Evolutionary conservation across 2,329 filamentous ascomycete species (phyloP), one percentile per base, ranked within the genome.

Genomic region (Moelleriella libera): DNA sequence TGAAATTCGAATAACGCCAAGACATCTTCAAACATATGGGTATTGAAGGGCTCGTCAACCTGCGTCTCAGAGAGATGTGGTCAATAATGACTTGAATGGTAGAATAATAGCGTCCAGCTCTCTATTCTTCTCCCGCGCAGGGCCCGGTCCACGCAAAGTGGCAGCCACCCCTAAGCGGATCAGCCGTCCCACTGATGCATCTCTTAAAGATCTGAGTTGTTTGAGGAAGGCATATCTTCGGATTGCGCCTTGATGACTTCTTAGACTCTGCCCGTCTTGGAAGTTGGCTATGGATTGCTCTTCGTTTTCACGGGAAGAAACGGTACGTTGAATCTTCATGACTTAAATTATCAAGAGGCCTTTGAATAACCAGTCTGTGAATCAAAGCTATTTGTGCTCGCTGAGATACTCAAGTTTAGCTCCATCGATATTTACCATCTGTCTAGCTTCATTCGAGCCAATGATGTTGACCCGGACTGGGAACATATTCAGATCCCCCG

Each of bases 321-420:
- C 53, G 52, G 53, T 54, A 48, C 29, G 49, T 44, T 12, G 34
- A 12, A 37, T 12, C 8, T 21, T 39, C 37, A 8, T 37, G 5
- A 6, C 41, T 32, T 40, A 5, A 31, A 8, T 9, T 21, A 41
- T 10, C 28, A 31, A 42, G 28, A 41, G 11, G 7, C 40, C 7
- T 41, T 21, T 7, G 40, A 14, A 7, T n/a, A 14, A 41, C 7
- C 14, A 14, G 7, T 41, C 10, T 7, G 2, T 41, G 11, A 41
- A 41, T 11, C 21, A 5, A 55, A 79, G 75, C 72, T 74, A 52
- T 76, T 76, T 56, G 63, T 78, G 50, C 67, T 79, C 48, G 72
- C 68, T 48, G 75, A 79, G 60, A 73, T 78, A 54, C 72, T 79
- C 60, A 79, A 78, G 55, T 67, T 66, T 50, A 78, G 74, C 62